Base-by-base conservation (phyloP, 768 basidiomycete species). In the Trametes punicea region DNA sequence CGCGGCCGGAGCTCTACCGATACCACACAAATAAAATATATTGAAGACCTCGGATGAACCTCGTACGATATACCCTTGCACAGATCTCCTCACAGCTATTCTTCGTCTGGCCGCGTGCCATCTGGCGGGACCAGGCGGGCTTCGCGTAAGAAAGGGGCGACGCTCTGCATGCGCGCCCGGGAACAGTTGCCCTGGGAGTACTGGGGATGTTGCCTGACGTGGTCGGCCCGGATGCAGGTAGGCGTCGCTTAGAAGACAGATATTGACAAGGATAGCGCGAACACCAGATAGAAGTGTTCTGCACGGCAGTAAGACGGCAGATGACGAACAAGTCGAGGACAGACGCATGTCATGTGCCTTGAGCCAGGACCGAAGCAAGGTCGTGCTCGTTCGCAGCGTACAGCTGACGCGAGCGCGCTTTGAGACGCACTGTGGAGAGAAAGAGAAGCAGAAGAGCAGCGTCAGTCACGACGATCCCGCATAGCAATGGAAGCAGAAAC, bases 361-460 rank as follows among this genome's bases (percentile, higher is more conserved):
- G 68, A 0, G 75, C 73, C 30, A 96, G 75, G 54, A 96, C 79
- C 42, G 76, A 69, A 3, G 86, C 90, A 61, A 98, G 77, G 61
- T 95, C 95, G 65, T 83, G 88, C 73, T 97, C 92, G 68, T 83
- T 85, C 8, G 89, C 90, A 31, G 90, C 91, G 47, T 88, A 81
- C 30, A 98, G 77, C 59, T 93, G 88, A 63, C 91, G 80, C 11
- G 92, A 85, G 16, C 92, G 84, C 15, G 95, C 91, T 69, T 95
- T 96, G 59, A 98, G 75, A 15, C 95, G 90, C 62, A 98, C 90
- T 93, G 62, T 6, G 30, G 34, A 52, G 42, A 27, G 21, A n/a
- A n/a, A n/a, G n/a, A n/a, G n/a, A n/a, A 2, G 16, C 27, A 13
- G 56, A 18, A 9, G 40, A 55, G 40, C 51, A 51, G 62, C 57